phyloP scores from a whole-genome alignment of 2,329 filamentous ascomycete species.

The Aspergillus flavus region DNA sequence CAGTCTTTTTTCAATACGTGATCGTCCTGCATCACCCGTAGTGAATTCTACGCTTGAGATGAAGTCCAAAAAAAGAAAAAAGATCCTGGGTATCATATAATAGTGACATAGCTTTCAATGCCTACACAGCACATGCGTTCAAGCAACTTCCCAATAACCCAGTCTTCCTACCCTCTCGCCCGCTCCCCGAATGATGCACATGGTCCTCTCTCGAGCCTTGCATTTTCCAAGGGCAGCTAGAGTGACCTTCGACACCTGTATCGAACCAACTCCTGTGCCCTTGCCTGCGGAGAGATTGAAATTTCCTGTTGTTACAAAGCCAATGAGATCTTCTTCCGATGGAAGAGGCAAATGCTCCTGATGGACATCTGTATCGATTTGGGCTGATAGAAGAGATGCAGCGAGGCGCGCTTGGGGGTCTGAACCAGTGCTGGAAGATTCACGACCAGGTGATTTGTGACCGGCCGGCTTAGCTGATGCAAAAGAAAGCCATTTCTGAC shows the following conservation, averaged over 20 bases:
- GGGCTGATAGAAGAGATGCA: constrained; percentile 42
- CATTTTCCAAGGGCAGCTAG: neutral
- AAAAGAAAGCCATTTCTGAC: constrained; percentile 71
- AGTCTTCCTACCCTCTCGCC: constrained; percentile 79
- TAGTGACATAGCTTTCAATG: neutral
- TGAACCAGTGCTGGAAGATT: constrained; percentile 2
- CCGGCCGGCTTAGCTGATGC: constrained; percentile 34
- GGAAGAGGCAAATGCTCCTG: constrained; percentile 62
- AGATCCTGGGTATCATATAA: constrained; percentile 7
- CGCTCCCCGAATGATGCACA: constrained; percentile 79
- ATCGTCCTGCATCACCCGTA: neutral
- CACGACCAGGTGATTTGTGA: neutral
- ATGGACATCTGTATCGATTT: constrained; percentile 41
- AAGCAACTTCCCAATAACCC: constrained; percentile 73
- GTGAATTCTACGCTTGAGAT: no score
- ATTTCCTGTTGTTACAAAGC: constrained; percentile 86
- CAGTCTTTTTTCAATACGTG: neutral
- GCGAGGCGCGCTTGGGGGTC: constrained; percentile 33
- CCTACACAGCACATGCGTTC: constrained; percentile 16
- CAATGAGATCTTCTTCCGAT: constrained; percentile 73
- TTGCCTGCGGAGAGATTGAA: constrained; percentile 77
- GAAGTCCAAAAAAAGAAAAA: neutral
- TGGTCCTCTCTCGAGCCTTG: constrained; percentile 22
- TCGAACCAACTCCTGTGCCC: constrained; percentile 72
- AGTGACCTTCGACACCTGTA: constrained; percentile 62